Percentiles rank a stretch among this genome's conserved stretches.
phyloP scores from a whole-genome alignment of 345 rosid genomes.

The Carallia pectinifolia region DNA sequence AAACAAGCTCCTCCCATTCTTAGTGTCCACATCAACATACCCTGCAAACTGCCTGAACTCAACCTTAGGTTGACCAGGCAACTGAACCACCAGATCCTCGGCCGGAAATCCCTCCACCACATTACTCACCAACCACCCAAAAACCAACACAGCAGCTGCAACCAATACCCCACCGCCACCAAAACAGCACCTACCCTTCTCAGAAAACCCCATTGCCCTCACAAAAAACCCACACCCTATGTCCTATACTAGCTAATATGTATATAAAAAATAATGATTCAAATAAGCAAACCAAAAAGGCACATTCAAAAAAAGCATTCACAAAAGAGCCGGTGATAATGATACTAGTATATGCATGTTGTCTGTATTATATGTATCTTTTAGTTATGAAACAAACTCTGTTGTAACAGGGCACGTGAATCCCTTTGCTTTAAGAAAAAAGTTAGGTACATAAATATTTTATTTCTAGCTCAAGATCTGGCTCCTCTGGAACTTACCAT shows the following conservation, averaged over 20 bases:
- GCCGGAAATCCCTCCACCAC: conserved; percentile 52
- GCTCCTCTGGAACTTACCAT: not conserved
- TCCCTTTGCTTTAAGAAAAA: conserved; percentile 32
- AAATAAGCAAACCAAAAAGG: not conserved
- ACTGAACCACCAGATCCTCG: conserved; percentile 69
- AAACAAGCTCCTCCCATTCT: conserved; percentile 77
- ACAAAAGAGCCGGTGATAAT: conserved; percentile 9
- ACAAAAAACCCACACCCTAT: conserved; percentile 6
- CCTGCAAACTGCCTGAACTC: conserved; percentile 79
- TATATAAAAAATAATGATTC: not conserved
- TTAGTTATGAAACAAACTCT: conserved; percentile 25
- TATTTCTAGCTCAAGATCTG: conserved; percentile 9
- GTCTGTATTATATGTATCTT: not conserved
- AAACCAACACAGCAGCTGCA: conserved; percentile 17
- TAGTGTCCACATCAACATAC: conserved; percentile 71
- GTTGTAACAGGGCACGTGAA: conserved; percentile 45
- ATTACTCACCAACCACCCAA: conserved; percentile 20
- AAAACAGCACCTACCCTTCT: conserved; percentile 37
- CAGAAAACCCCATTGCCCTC: conserved; percentile 7
- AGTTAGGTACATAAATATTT: not conserved
- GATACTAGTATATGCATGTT: conserved; percentile 11
- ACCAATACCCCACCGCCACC: conserved; percentile 6
- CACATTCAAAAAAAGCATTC: conserved; percentile 6
- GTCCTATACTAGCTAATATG: no score
- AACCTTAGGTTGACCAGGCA: conserved; percentile 82